Conservation (phyloP, 768 basidiomycete species). For the Coprinellus aureogranulatus region DNA sequence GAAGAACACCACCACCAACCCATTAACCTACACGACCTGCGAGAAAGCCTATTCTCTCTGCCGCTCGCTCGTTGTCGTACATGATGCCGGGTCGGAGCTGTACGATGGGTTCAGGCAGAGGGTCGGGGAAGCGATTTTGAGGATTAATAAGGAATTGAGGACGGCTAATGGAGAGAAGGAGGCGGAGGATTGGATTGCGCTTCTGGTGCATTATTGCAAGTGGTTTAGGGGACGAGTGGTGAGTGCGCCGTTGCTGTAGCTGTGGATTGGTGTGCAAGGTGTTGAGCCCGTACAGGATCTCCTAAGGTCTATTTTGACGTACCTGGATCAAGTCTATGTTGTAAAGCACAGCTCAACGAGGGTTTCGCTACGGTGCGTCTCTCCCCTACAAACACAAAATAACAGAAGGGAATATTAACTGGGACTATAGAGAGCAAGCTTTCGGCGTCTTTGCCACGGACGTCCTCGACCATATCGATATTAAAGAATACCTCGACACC, state of each 20-base stretch:
- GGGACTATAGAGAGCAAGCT: conserved; percentile 49
- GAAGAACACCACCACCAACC: conserved; percentile 16
- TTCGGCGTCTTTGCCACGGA: conserved; percentile 48
- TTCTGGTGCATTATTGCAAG: conserved; percentile 53
- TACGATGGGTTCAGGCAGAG: conserved; percentile 59
- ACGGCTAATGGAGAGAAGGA: no score
- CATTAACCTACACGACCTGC: conserved; percentile 45
- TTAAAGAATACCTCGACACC: conserved; percentile 42
- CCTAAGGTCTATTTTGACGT: conserved; percentile 62
- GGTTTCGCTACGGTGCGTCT: conserved; percentile 27
- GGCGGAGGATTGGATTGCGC: conserved; percentile 53
- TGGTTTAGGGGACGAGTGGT: conserved; percentile 71
- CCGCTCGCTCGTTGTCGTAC: conserved; percentile 20
- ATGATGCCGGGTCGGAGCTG: conserved; percentile 53
- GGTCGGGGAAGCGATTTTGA: conserved; percentile 45
- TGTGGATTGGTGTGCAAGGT: no score
- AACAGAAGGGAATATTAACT: no score
- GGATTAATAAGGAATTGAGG: no score
- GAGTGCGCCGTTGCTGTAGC: conserved; percentile 21
- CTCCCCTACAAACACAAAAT: not conserved
- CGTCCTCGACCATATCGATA: conserved; percentile 48
- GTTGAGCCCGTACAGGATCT: no score
- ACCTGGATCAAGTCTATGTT: conserved; percentile 69
- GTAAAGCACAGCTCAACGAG: conserved; percentile 31
- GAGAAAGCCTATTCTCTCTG: conserved; percentile 28